Conservation (phyloP, 441 rosid species). For the Populus hybrid region DNA sequence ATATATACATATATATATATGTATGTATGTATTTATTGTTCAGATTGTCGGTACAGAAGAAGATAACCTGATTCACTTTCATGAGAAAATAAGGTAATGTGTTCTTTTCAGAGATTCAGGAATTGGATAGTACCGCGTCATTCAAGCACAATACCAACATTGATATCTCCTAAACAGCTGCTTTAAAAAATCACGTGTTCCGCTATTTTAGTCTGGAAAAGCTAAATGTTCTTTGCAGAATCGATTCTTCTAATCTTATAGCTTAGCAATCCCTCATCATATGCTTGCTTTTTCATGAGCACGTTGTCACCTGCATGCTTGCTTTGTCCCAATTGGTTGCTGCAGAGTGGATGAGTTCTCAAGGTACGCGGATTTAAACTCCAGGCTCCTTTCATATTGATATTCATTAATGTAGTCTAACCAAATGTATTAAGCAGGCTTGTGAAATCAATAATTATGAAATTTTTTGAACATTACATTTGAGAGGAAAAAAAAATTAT, state of each 20-base stretch:
- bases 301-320: constrained; percentile 17
- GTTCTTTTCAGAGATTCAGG: constrained; percentile 6
- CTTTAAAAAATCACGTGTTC: neutral
- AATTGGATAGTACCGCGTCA: neutral
- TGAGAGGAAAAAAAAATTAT: neutral
- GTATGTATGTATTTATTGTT: constrained; percentile 14
- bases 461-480: neutral
- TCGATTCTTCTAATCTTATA: neutral
- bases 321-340: constrained; percentile 33
- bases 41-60: constrained; percentile 96
- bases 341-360: constrained; percentile 89
- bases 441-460: neutral
- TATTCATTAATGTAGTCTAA: neutral
- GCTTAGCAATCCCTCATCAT: constrained; percentile 11
- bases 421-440: neutral
- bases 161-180: neutral
- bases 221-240: neutral
- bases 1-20: no score
- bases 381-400: neutral
- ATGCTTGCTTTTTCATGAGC: constrained; percentile 25
- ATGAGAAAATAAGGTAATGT: constrained; percentile 88
- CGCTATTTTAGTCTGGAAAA: neutral
- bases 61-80: constrained; percentile 77
- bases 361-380: constrained; percentile 52
- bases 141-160: constrained; percentile 15